Conservation (phyloP, 225 moss, liverwort and hornwort genomes). For the Rhytidiadelphus loreus region DNA sequence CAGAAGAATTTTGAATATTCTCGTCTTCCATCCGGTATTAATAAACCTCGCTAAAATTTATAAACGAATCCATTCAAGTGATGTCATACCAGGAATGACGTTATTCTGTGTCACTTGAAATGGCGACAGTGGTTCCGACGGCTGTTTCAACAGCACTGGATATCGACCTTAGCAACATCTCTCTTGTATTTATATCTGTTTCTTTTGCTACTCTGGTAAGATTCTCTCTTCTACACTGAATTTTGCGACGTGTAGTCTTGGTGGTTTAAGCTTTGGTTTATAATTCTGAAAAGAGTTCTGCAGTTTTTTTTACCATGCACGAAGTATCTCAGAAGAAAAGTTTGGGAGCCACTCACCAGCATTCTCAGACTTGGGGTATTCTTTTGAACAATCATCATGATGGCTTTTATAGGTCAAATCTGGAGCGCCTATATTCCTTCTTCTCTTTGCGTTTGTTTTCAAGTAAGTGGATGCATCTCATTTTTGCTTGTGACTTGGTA, state of each 20-base stretch:
- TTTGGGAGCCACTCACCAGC: not conserved
- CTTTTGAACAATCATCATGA: not conserved
- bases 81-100: not conserved
- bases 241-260: not conserved
- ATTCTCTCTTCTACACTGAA: not conserved
- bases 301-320: not conserved
- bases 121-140: constrained; percentile 78
- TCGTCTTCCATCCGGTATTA: not conserved
- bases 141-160: constrained; percentile 90
- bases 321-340: not conserved
- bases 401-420: constrained; percentile 71
- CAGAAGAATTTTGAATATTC: not conserved
- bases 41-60: not conserved
- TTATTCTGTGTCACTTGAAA: constrained; percentile 12
- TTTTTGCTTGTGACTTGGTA: not conserved
- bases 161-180: constrained; percentile 87
- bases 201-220: constrained; percentile 95
- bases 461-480: constrained; percentile 50
- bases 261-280: not conserved
- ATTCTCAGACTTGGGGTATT: not conserved
- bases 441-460: constrained; percentile 92
- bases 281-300: not conserved
- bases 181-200: constrained; percentile 76
- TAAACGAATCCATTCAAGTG: not conserved
- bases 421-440: constrained; percentile 86